Conservation (phyloP, 441 rosid species). For the Corymbia calophylla region DNA sequence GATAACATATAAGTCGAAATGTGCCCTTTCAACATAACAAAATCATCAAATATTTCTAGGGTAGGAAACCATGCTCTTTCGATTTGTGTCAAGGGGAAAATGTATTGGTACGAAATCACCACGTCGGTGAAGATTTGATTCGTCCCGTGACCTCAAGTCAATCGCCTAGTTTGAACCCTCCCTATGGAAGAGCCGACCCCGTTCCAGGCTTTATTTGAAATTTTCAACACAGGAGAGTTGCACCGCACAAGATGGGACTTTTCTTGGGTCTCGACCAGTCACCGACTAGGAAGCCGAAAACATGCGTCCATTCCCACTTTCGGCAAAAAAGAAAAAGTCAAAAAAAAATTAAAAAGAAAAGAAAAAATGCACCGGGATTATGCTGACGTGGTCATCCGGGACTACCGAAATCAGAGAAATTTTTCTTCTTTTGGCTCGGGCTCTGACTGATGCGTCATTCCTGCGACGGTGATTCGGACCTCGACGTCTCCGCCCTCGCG, state of each 20-base stretch:
- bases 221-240: not conserved
- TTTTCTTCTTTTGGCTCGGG: not conserved
- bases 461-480: not conserved
- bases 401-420: not conserved
- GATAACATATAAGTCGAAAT: too few species aligned
- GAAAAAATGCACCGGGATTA: too few species aligned
- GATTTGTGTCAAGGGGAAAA: accelerated
- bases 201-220: not conserved
- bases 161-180: not conserved
- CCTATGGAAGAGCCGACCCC: too few species aligned
- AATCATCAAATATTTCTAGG: not conserved
- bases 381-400: not conserved
- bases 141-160: not conserved
- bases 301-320: not conserved
- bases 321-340: not conserved
- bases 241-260: not conserved
- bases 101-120: not conserved
- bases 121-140: too few species aligned
- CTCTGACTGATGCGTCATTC: not conserved
- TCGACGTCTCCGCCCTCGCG: not conserved
- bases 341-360: not conserved
- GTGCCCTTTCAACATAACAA: not conserved
- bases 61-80: not conserved
- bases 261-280: not conserved
- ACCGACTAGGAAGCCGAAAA: not conserved